Evolutionary conservation across 768 basidiomycete species (phyloP).

Genomic region (Collybiopsis luxurians): DNA sequence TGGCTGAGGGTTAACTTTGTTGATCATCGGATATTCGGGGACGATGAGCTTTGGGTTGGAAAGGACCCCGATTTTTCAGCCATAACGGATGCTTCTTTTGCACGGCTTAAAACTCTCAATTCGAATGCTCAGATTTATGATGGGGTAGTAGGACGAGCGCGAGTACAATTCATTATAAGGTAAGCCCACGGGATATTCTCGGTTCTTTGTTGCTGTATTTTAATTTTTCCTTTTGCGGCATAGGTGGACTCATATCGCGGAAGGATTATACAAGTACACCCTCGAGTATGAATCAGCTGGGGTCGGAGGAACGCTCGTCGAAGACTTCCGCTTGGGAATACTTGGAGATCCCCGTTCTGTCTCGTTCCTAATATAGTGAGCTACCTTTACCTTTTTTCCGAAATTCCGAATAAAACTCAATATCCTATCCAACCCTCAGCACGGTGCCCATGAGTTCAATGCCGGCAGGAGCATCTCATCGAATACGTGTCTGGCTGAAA

Average conservation of each 20-base stretch:
- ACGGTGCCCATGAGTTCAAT: slow-evolving; percentile 52
- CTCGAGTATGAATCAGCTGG: slow-evolving; percentile 68
- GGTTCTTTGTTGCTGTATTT: neutral
- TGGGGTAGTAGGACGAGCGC: slow-evolving; percentile 51
- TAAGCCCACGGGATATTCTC: slow-evolving; percentile 18
- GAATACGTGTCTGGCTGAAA: slow-evolving; percentile 63
- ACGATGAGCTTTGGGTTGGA: slow-evolving; percentile 65
- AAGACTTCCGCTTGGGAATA: slow-evolving; percentile 48
- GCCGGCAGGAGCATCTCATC: slow-evolving; percentile 57
- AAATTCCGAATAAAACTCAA: too few species aligned
- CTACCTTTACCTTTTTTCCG: slow-evolving; percentile 3
- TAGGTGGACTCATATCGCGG: slow-evolving; percentile 50
- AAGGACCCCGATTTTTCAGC: slow-evolving; percentile 62
- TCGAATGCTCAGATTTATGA: slow-evolving; percentile 51
- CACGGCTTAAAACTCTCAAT: slow-evolving; percentile 40
- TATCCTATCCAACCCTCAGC: slow-evolving; percentile 28
- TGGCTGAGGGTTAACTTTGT: slow-evolving; percentile 59
- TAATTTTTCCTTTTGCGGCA: neutral
- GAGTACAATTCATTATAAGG: slow-evolving; percentile 56
- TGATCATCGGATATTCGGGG: slow-evolving; percentile 63
- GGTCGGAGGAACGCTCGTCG: slow-evolving; percentile 52
- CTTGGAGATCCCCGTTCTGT: slow-evolving; percentile 53
- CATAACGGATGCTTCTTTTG: slow-evolving; percentile 56
- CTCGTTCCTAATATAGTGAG: slow-evolving; percentile 63
- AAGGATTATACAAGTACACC: slow-evolving; percentile 49